Percentiles rank a stretch among this genome's conserved stretches.
Conservation (phyloP, 140 eudicot genomes). For the Senecio squalidus region DNA sequence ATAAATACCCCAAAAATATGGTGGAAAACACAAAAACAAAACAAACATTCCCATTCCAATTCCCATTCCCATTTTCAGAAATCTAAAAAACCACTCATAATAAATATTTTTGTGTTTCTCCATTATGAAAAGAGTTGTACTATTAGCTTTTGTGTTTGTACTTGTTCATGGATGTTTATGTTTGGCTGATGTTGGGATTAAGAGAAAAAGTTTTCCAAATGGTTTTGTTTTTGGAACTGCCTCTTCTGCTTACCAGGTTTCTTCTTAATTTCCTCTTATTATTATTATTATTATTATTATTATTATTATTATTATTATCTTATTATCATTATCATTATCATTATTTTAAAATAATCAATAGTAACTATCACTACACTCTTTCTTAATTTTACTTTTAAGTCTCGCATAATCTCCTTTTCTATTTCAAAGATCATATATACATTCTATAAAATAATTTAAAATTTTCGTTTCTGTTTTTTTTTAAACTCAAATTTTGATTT, state of each 20-base stretch:
- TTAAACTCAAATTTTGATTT: too few species aligned
- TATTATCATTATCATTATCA: slow-evolving; percentile 19
- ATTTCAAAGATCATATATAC: too few species aligned
- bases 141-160: slow-evolving; percentile 11
- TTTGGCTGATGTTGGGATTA: slow-evolving; percentile 33
- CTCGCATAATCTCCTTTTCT: not conserved
- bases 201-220: slow-evolving; percentile 64
- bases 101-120: too few species aligned
- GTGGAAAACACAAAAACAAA: not conserved
- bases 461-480: too few species aligned
- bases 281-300: too few species aligned
- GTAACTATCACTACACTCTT: slow-evolving; percentile 6
- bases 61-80: not conserved
- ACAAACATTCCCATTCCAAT: not conserved
- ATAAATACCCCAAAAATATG: slow-evolving; percentile 9
- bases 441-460: too few species aligned
- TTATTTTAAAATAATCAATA: not conserved
- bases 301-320: not conserved
- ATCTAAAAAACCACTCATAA: not conserved
- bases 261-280: not conserved
- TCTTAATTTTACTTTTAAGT: slow-evolving; percentile 14
- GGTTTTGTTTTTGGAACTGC: slow-evolving; percentile 94
- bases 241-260: slow-evolving; percentile 92
- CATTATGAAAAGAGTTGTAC: slow-evolving; percentile 9
- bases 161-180: slow-evolving; percentile 16